Conservation (phyloP, 495 filamentous ascomycete genomes). For the Delitschia confertaspora region DNA sequence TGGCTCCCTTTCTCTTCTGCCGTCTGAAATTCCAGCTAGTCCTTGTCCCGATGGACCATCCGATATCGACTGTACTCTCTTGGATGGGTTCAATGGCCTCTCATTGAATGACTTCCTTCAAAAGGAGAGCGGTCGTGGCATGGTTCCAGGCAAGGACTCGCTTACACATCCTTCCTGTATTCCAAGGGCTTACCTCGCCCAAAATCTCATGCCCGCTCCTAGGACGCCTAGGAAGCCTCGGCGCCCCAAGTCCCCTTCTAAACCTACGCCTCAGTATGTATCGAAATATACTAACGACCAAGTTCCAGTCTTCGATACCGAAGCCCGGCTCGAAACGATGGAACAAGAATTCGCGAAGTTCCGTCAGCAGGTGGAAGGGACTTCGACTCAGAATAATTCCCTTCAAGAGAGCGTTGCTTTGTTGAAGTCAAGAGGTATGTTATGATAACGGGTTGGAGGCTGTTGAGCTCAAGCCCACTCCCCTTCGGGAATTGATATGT, state of each 20-base stretch:
- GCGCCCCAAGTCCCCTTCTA: constrained; percentile 28
- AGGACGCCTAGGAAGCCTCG: constrained; percentile 27
- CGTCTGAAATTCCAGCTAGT: constrained; percentile 6
- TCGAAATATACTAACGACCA: constrained; percentile 60
- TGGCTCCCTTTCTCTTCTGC: constrained; percentile 9
- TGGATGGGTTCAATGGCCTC: constrained; percentile 11
- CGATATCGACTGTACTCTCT: constrained; percentile 13
- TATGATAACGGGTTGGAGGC: constrained; percentile 2
- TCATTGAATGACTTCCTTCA: constrained; percentile 8
- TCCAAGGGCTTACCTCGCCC: constrained; percentile 6
- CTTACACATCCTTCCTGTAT: constrained; percentile 10
- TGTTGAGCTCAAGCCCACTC: background rate
- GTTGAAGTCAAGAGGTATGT: constrained; percentile 66
- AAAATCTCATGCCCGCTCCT: constrained; percentile 29
- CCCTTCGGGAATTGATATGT: background rate
- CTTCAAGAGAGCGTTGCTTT: constrained; percentile 60
- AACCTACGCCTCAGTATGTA: constrained; percentile 47
- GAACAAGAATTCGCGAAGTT: constrained; percentile 53
- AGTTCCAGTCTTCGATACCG: constrained; percentile 63
- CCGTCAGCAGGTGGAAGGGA: constrained; percentile 52
- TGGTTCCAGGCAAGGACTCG: constrained; percentile 15
- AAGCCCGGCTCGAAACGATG: constrained; percentile 55
- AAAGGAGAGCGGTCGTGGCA: constrained; percentile 12
- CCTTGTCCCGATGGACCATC: constrained; percentile 8
- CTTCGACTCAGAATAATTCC: constrained; percentile 50